Evolutionary conservation across 2,329 filamentous ascomycete genomes (phyloP).

Genomic region (Didymosphaeria variabile): DNA sequence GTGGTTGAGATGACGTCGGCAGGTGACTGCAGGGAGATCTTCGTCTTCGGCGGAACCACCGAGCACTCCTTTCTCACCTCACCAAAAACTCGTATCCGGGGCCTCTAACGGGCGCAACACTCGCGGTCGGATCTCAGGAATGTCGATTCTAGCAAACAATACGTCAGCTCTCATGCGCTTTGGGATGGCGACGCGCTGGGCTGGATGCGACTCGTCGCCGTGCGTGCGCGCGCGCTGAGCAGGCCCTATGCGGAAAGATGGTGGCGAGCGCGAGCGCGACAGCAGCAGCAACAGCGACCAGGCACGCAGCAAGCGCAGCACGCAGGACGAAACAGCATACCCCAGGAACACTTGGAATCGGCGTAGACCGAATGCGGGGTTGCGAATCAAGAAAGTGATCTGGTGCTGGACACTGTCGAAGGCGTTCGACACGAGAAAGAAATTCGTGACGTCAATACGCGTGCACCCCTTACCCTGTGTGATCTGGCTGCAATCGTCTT

Average conservation of each 20-base stretch:
- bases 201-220: constrained; percentile 9
- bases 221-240: not conserved
- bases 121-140: constrained; percentile 1
- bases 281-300: constrained; percentile 7
- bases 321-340: not conserved
- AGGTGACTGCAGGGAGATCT: constrained; percentile 12
- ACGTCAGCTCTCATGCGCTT: constrained; percentile 4
- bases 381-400: constrained; percentile 8
- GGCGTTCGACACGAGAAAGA: constrained; percentile 12
- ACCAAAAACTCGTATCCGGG: constrained; percentile 4
- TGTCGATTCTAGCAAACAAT: not conserved
- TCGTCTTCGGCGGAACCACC: constrained; percentile 5
- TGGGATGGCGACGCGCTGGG: constrained; percentile 13
- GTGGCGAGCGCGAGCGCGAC: constrained; percentile 11
- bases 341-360: constrained; percentile 2
- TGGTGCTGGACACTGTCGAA: constrained; percentile 8
- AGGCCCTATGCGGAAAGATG: constrained; percentile 2
- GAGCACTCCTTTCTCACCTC: constrained; percentile 16
- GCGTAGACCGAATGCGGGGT: constrained; percentile 10
- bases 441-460: constrained; percentile 13
- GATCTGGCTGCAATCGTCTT: not conserved
- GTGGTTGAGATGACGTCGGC: constrained; percentile 16
- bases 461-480: constrained; percentile 12
- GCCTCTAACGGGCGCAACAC: constrained; percentile 1
- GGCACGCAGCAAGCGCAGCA: constrained; percentile 9